Percentiles rank a stretch among this genome's conserved stretches.
phyloP scores from a whole-genome alignment of 2,329 filamentous ascomycete genomes.

The Alternaria atra region DNA sequence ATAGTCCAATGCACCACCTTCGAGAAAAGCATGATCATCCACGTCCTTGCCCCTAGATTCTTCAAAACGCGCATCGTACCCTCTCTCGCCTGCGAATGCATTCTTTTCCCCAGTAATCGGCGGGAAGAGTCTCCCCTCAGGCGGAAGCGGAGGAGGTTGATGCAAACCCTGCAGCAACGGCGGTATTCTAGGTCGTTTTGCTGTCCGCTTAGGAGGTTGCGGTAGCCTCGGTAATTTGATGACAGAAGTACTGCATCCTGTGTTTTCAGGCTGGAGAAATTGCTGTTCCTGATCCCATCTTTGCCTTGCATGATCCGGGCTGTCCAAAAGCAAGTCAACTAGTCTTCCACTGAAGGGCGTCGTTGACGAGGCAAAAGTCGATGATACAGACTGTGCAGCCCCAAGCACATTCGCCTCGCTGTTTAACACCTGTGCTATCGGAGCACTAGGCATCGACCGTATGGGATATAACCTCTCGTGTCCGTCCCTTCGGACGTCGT shows the following conservation, averaged over 20 bases:
- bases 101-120: constrained; percentile 64
- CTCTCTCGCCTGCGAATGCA: constrained; percentile 25
- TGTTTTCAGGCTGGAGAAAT: constrained; percentile 19
- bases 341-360: constrained; percentile 40
- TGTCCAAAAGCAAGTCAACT: constrained; percentile 41
- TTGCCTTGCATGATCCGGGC: constrained; percentile 23
- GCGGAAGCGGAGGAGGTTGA: constrained; percentile 64
- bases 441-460: constrained; percentile 36
- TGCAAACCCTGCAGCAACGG: constrained; percentile 67
- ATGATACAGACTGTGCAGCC: constrained; percentile 18
- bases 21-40: constrained; percentile 14
- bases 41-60: constrained; percentile 21
- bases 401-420: constrained; percentile 27
- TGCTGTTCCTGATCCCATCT: constrained; percentile 34
- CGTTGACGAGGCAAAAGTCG: constrained; percentile 20
- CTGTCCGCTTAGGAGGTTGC: constrained; percentile 40
- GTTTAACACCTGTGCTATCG: constrained; percentile 49
- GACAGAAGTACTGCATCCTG: constrained; percentile 30
- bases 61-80: constrained; percentile 21
- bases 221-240: constrained; percentile 53
- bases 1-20: constrained; percentile 1
- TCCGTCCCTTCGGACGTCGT: constrained; percentile 10
- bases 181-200: constrained; percentile 53
- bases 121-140: constrained; percentile 66
- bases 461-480: constrained; percentile 6